Evolutionary conservation across 495 filamentous ascomycete species (phyloP), one percentile per base, ranked within the genome.

Genomic region (Haplographium delicatum): DNA sequence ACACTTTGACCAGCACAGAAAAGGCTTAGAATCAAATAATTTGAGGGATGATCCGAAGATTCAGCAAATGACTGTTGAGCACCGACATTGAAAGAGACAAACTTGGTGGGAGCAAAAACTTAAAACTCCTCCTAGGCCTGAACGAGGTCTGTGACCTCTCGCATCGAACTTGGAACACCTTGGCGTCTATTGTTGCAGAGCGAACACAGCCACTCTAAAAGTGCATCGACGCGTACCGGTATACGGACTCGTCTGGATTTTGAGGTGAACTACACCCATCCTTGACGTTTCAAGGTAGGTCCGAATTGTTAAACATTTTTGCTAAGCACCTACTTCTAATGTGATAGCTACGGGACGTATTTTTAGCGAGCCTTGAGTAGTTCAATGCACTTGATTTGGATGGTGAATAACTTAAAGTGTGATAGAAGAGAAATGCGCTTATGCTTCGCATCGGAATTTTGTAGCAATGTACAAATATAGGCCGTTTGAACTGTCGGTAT

Each of bases 141-240:
- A 42, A 41, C 8, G 27, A 26, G n/a, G 44, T 34, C 43, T 42
- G 34, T 31, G 43, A 47, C 43, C 51, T 27, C 30, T 48, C 51
- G 51, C 23, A 46, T 53, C 42, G 27, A 53, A 16, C 25, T 8
- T 51, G 50, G 30, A 45, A 53, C 42, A 40, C n/a, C 42, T 38
- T 53, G 42, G 49, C 31, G 25, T 16, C 44, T 47, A 48, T 22
- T 16, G 34, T n/a, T 53, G 33, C 28, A 41, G 50, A 24, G 24
- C 20, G 1, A 26, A 15, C 51, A 47, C 43, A 41, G 51, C 51
- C 51, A 46, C 50, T 34, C 15, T 9, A 20, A 9, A n/a, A n/a
- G n/a, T n/a, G n/a, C n/a, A 3, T 31, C 23, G 10, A 22, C 7
- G 3, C n/a, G 10, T 10, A 7, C 3, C 30, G 47, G 41, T 50